Base-by-base conservation (phyloP, 345 rosid genomes). In the Excoecaria cochinchinensis region DNA sequence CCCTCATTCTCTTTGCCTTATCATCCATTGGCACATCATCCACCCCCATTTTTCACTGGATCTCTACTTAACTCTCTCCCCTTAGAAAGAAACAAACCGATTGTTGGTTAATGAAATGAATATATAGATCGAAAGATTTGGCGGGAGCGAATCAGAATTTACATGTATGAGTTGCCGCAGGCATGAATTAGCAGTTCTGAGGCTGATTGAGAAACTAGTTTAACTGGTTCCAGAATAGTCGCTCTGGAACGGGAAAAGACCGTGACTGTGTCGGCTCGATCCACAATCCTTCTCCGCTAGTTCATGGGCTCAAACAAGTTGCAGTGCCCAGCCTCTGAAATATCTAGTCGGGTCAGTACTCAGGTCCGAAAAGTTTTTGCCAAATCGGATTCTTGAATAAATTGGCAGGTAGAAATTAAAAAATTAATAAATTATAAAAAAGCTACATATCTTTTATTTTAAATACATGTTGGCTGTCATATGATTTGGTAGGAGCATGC, bases 1-100 rank as follows among this genome's bases (percentile, higher is more conserved):
- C 99, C 81, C 99, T 90, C 97, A 86, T 96, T 77, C 99, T 88
- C 95, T 92, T 96, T 68, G 99, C 99, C 84, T 96, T 96, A 63
- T 93, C 99, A 67, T 96, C 99, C 97, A 90, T 46, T 11, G 92
- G 97, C 71, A 74, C 87, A 59, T 86, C 92, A 60, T 86, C 97
- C n/a, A 82, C 84, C 51, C 67, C 93, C 89, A 90, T 91, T 84
- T 79, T 75, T 53, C 46, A 15, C 40, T 25, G 25, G 57, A 59
- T 39, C 22, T 42, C 31, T 25, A 13, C 47, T 70, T 36, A 8
- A 16, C 4, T 69, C n/a, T 3, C 9, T 56, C 70, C 31, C 47
- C 25, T 65, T 8, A 38, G 22, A 16, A 21, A 24, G 11, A 46
- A 21, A 59, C 36, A 10, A 44, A 44, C 0, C 48, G 8, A 44